Conservation (phyloP, 805 yeast genomes). For the Phaffomyces thermotolerans region DNA sequence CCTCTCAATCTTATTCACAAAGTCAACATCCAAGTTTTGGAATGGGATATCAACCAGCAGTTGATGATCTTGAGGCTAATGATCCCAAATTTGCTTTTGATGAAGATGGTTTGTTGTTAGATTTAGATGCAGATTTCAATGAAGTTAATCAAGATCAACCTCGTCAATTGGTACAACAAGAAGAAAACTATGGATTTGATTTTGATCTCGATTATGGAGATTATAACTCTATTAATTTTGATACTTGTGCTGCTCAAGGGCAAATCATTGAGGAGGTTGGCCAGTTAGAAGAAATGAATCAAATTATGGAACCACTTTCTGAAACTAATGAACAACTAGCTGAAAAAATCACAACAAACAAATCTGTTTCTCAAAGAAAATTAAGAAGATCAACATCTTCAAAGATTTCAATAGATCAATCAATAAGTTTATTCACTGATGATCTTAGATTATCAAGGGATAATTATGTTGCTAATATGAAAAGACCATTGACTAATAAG, state of each 20-base stretch:
- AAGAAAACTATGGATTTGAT: slow-evolving; percentile 2
- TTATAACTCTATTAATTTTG: slow-evolving; percentile 1
- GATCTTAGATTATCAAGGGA: slow-evolving; percentile 20
- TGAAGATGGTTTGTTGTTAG: slow-evolving; percentile 21
- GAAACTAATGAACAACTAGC: too few species aligned
- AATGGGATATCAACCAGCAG: background rate
- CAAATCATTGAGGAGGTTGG: background rate
- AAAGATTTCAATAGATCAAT: slow-evolving; percentile 8
- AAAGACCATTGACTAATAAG: slow-evolving; percentile 1
- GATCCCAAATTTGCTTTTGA: slow-evolving; percentile 22
- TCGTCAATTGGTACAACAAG: background rate
- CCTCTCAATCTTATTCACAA: background rate
- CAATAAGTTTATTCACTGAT: slow-evolving; percentile 17
- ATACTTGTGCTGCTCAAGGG: too few species aligned
- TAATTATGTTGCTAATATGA: slow-evolving; percentile 16
- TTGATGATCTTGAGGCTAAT: slow-evolving; percentile 10
- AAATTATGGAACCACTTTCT: slow-evolving; percentile 6
- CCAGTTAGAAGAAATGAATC: slow-evolving; percentile 4
- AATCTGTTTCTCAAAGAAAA: background rate
- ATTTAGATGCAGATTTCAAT: slow-evolving; percentile 2
- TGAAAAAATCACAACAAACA: background rate
- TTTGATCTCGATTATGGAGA: slow-evolving; percentile 6
- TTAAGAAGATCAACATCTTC: slow-evolving; percentile 2
- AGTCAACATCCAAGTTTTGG: too few species aligned
- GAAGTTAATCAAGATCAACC: background rate